Base-by-base conservation (phyloP, 1,284 basidiomycete genomes). In the Pseudozyma sp. region DNA sequence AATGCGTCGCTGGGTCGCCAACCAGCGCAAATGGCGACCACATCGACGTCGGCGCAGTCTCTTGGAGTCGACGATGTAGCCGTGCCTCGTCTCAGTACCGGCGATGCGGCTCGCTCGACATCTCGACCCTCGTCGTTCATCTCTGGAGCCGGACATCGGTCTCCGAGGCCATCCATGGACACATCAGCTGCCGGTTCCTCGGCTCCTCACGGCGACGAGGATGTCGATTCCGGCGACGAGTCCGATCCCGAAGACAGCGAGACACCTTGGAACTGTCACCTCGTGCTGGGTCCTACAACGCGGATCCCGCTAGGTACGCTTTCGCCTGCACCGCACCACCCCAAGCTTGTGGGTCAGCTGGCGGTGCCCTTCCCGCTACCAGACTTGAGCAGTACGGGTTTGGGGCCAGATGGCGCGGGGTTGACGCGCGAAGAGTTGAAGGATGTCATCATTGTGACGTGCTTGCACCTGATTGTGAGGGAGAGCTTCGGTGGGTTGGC, bases 231-330 rank as follows among this genome's bases (percentile, higher is more conserved):
- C 1, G 77, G 62, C 13, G 65, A 75, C 9, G 69, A 68, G 30
- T 75, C 91, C 65, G 94, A 97, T 78, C 93, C 94, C 0, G 95
- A 98, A 84, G 95, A 98, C 84, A 93, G 91, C 47, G 95, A 97
- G 85, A 94, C 93, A 31, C 93, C 94, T 0, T 99, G 95, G 95
- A 89, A 90, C 44, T 98, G 95, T 82, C 81, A 81, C 46, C 81
- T 86, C 11, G 84, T 88, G 2, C 85, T 86, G 50, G 75, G 79
- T 2, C 68, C 78, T 1, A 55, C 50, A 11, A 81, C 79, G 10
- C 76, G 81, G n/a, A 81, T 84, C 45, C 81, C 81, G 10, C 62
- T 84, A n/a, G 94, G 95, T 4, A 74, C 75, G 11, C 64, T 83
- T 14, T 60, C 64, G n/a, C 96, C 95, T 7, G 94, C 94, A 1